phyloP scores from a whole-genome alignment of 352 stramenopile species.

The Lagenidium giganteum region DNA sequence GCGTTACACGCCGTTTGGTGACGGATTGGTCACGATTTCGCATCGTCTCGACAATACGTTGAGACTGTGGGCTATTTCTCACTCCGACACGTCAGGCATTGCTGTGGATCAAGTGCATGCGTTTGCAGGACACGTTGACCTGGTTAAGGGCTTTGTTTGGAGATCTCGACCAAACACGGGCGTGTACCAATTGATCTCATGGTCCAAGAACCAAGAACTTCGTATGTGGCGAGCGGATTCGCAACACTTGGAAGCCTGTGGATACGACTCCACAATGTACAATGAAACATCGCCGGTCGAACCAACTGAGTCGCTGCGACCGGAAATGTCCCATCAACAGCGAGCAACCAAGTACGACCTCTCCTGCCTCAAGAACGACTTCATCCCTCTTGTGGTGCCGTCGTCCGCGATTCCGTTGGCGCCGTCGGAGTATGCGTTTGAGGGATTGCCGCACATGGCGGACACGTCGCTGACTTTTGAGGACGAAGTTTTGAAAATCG shows the following conservation, averaged over 20 bases:
- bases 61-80: conserved; percentile 58
- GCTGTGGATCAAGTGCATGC: conserved; percentile 48
- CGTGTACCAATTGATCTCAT: conserved; percentile 71
- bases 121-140: conserved; percentile 53
- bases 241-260: conserved; percentile 55
- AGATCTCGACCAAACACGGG: conserved; percentile 30
- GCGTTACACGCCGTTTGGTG: conserved; percentile 78
- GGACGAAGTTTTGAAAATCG: conserved; percentile 60
- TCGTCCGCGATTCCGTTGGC: conserved; percentile 48
- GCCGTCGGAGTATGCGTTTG: conserved; percentile 59
- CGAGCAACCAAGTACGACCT: conserved; percentile 60
- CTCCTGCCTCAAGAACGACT: conserved; percentile 65
- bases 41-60: conserved; percentile 58
- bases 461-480: conserved; percentile 60
- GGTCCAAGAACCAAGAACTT: conserved; percentile 77
- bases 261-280: conserved; percentile 41
- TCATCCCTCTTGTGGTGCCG: conserved; percentile 64
- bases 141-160: conserved; percentile 68
- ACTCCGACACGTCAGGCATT: conserved; percentile 4
- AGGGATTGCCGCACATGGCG: conserved; percentile 18
- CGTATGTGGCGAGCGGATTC: conserved; percentile 67
- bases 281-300: conserved; percentile 18
- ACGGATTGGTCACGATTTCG: conserved; percentile 73
- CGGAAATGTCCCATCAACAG: conserved; percentile 30
- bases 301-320: conserved; percentile 10